phyloP scores from a whole-genome alignment of 2,329 filamentous ascomycete species.

The Ambrosiella cleistominuta region DNA sequence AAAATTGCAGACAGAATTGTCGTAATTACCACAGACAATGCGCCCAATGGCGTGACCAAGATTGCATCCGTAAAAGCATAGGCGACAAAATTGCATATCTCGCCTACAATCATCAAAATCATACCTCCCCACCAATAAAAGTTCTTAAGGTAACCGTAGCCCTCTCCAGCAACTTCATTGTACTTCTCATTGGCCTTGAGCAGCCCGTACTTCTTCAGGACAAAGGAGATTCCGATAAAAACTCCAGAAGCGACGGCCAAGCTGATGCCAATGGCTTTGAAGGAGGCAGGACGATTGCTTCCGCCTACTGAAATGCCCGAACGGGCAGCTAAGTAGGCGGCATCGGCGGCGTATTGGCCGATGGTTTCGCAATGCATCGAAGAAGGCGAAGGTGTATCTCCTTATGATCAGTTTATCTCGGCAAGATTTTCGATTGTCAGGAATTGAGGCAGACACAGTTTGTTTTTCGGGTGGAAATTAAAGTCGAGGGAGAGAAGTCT shows the following conservation, averaged over 20 bases:
- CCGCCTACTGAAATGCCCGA: slow-evolving; percentile 19
- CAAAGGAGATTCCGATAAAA: slow-evolving; percentile 90
- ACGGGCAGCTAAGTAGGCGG: slow-evolving; percentile 18
- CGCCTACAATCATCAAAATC: slow-evolving; percentile 90
- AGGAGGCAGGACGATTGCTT: slow-evolving; percentile 32
- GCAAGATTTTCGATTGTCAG: neutral
- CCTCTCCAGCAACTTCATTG: slow-evolving; percentile 85
- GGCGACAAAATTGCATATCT: slow-evolving; percentile 92
- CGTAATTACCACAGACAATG: slow-evolving; percentile 79
- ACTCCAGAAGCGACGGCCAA: slow-evolving; percentile 73
- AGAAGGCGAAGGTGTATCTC: neutral
- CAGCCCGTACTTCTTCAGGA: slow-evolving; percentile 84
- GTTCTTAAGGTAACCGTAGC: slow-evolving; percentile 94
- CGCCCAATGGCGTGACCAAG: slow-evolving; percentile 79
- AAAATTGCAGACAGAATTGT: slow-evolving; percentile 87
- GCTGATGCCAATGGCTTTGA: slow-evolving; percentile 73
- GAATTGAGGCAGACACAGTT: neutral
- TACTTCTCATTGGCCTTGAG: slow-evolving; percentile 91
- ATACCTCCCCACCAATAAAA: slow-evolving; percentile 90
- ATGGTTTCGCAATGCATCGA: slow-evolving; percentile 6
- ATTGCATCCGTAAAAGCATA: slow-evolving; percentile 96
- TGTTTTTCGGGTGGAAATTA: no score
- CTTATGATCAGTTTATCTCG: neutral
- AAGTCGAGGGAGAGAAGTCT: neutral
- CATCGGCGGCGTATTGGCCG: slow-evolving; percentile 4